These are phyloP conservation scores for Physcia stellaris DNA, from an alignment of 495 filamentous ascomycete species.

Conservation along the genomic window DNA sequence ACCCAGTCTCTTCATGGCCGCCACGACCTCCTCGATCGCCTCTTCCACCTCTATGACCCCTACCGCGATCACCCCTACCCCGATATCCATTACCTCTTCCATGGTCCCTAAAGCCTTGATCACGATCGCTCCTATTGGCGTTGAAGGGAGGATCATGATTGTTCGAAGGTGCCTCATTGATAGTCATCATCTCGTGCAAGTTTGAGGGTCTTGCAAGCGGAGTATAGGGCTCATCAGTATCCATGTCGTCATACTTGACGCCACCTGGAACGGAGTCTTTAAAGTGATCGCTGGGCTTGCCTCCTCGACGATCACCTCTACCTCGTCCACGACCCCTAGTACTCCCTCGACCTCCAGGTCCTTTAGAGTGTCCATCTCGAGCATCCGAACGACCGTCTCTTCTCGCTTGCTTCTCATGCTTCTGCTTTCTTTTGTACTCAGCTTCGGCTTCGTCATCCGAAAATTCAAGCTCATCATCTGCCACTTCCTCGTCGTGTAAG, in stretches of 20 bases:
- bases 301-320: background rate
- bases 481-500: slow-evolving; percentile 83
- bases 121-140: slow-evolving; percentile 27
- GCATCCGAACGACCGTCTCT: slow-evolving; percentile 24
- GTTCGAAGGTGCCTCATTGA: slow-evolving; percentile 29
- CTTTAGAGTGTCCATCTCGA: slow-evolving; percentile 18
- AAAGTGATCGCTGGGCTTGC: background rate
- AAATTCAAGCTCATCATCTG: slow-evolving; percentile 76
- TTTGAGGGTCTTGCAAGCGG: slow-evolving; percentile 52
- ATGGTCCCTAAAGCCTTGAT: slow-evolving; percentile 26
- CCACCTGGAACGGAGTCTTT: background rate
- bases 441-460: slow-evolving; percentile 91
- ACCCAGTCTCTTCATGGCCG: background rate
- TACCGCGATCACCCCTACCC: slow-evolving; percentile 19
- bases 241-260: slow-evolving; percentile 34
- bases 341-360: slow-evolving; percentile 22
- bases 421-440: slow-evolving; percentile 59
- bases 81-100: slow-evolving; percentile 33
- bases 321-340: slow-evolving; percentile 15
- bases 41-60: slow-evolving; percentile 31
- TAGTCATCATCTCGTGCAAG: slow-evolving; percentile 38
- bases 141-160: slow-evolving; percentile 12
- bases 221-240: slow-evolving; percentile 50
- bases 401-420: slow-evolving; percentile 39
- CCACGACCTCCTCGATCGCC: slow-evolving; percentile 28